phyloP scores from a whole-genome alignment of 2,329 filamentous ascomycete species.

The Diaporthe vaccinii region DNA sequence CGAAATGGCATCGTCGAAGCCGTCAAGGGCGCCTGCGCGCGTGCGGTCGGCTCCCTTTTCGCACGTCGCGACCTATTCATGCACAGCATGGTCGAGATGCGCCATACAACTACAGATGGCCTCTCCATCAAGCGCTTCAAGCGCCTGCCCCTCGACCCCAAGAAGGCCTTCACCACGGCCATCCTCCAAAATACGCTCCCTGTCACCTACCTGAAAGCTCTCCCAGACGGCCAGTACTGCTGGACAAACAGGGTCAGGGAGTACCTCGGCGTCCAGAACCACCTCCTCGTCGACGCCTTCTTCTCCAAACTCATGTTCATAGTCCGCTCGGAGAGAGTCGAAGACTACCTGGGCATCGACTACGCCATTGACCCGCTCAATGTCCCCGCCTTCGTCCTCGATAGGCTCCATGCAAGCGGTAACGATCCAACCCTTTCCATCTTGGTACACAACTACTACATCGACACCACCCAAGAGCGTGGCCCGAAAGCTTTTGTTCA shows the following conservation, averaged over 20 bases:
- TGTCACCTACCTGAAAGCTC: conserved; percentile 29
- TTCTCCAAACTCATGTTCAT: conserved; percentile 25
- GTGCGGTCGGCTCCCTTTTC: conserved; percentile 15
- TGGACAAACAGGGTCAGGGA: conserved; percentile 37
- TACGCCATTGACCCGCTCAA: conserved; percentile 30
- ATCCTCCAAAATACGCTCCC: conserved; percentile 37
- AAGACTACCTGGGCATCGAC: conserved; percentile 29
- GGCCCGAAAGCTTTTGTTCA: conserved; percentile 43
- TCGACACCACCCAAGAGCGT: conserved; percentile 41
- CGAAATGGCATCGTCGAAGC: conserved; percentile 7
- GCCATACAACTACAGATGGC: conserved; percentile 38
- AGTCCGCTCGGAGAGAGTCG: conserved; percentile 14
- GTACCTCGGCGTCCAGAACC: conserved; percentile 32
- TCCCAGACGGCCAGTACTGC: conserved; percentile 33
- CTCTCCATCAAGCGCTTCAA: conserved; percentile 42
- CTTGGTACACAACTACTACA: conserved; percentile 48
- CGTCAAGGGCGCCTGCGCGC: conserved; percentile 13
- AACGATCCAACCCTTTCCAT: conserved; percentile 42
- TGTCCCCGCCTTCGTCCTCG: conserved; percentile 31
- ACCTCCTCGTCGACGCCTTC: conserved; percentile 25
- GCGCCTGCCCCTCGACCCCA: conserved; percentile 38
- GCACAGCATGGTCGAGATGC: conserved; percentile 29
- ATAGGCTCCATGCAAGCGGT: conserved; percentile 11
- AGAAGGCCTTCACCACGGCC: conserved; percentile 25
- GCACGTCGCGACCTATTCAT: conserved; percentile 30